Evolutionary conservation across 257 asterid genomes (phyloP), one percentile per base, ranked within the genome.

Genomic region (Ligustrum vulgare): DNA sequence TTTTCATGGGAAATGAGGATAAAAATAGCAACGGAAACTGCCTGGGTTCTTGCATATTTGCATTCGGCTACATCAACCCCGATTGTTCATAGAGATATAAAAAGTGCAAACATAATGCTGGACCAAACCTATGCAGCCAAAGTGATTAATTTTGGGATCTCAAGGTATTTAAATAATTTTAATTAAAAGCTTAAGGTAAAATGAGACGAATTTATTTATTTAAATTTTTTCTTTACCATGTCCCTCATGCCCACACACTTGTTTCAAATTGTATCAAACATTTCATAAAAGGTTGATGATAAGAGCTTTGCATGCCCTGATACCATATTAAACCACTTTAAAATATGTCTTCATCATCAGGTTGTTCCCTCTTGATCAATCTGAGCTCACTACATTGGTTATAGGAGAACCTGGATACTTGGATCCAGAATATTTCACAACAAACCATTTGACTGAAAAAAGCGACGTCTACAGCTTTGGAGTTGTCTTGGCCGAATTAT

Each of bases 401-500:
- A 82, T 75, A 73, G 87, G 85, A 22, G 80, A 83, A 2, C 3
- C 80, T 12, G 88, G 88, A 0, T 86, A 84, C 13, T 34, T 82
- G 54, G 86, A 84, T 39, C 86, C 86, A 6, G 90, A 83, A 64
- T 86, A 84, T 33, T 80, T 83, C 65, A 73, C 69, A 0, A 72
- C 85, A 1, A 67, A 86, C 20, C 80, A 77, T 13, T 10, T 83
- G 68, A 86, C 88, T 0, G 83, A 77, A 1, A 86, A 83, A 62
- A 86, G 88, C 5, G 90, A 86, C n/a, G 90, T 86, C 2, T 84
- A 86, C 47, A 82, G 90, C 16, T 86, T 34, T 34, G 36, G 36
- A 34, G 36, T 34, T 34, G 36, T 34, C 36, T 4, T 34, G 6
- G 36, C 31, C 31, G 31, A 28, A 28, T 28, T 28, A 28, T 28